Percentiles rank a stretch among this genome's conserved stretches.
phyloP scores from a whole-genome alignment of 2,329 filamentous ascomycete species.

The Rutstroemia sp. region DNA sequence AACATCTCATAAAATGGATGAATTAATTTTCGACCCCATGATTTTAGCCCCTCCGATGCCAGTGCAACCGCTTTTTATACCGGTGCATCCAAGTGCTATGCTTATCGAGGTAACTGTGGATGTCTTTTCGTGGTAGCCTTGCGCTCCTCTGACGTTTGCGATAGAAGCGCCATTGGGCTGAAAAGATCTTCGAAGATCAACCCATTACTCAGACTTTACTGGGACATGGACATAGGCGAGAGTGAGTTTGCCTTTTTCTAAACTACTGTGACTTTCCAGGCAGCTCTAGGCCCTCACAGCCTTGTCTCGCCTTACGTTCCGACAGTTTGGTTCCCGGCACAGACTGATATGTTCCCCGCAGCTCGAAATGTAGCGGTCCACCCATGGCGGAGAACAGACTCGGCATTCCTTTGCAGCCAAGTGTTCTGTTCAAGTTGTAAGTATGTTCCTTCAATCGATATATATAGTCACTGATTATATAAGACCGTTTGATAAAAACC shows the following conservation, averaged over 20 bases:
- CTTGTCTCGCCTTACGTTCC: background rate
- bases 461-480: background rate
- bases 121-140: background rate
- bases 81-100: conserved; percentile 13
- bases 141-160: conserved; percentile 12
- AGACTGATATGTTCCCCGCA: conserved; percentile 21
- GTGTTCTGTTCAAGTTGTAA: conserved; percentile 49
- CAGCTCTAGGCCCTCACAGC: background rate
- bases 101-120: conserved; percentile 22
- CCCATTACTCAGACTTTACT: conserved; percentile 43
- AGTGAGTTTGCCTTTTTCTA: conserved; percentile 27
- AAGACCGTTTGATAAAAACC: conserved; percentile 49
- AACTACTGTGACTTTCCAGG: background rate
- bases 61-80: conserved; percentile 16
- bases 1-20: conserved; percentile 9
- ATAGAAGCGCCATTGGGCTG: conserved; percentile 51
- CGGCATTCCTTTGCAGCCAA: conserved; percentile 39
- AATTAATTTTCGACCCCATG: conserved; percentile 16
- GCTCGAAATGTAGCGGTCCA: conserved; percentile 41
- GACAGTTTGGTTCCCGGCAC: conserved; percentile 5
- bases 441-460: conserved; percentile 8
- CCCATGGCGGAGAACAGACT: conserved; percentile 37
- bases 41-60: conserved; percentile 19
- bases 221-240: conserved; percentile 36
- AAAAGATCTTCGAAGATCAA: conserved; percentile 50